Base-by-base conservation (phyloP, 1,139 yeast species). In the Lodderomyces jiufengensis region DNA sequence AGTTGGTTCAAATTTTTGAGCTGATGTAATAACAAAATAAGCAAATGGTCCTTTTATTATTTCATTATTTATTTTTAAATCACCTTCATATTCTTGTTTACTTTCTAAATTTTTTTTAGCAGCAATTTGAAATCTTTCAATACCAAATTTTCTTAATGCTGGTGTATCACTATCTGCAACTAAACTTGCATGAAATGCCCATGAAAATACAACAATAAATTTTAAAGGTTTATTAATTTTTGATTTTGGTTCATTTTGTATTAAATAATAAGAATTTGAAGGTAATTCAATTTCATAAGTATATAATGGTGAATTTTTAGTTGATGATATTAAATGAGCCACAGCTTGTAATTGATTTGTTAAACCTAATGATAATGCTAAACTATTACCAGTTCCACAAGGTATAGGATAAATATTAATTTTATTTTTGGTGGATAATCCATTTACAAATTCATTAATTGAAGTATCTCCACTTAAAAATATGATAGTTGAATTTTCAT, bases 391-490 rank as follows among this genome's bases (percentile, higher is more conserved):
- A 0, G 95, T 82, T 1, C 97, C 97, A 37, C 80, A 69, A 0
- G 97, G 95, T 15, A 88, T 61, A 3, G 79, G 72, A 9, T 68
- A 61, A 2, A 84, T 35, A 10, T 55, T 50, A 29, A 70, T 34
- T 53, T 45, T 1, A 33, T 36, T 7, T 9, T 22, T 33, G 1
- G 36, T 28, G 1, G 38, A 33, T 11, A 83, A 51, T 2, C 66
- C 66, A 52, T 88, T 87, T 39, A 86, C 51, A 41, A 88, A 78
- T 55, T 88, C 97, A 34, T 74, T 78, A 9, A 87, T 65, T 1
- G 95, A 80, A 0, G 97, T 88, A 50, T 88, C 97, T 1, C 97
- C 97, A 33, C 95, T 84, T 15, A 88, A 59, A 28, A 88, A 62
- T 1, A 86, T 54, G 3, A 85, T 63, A 0, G 84, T 73, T 4